These are phyloP conservation scores for Debaryomyces psychrophilus DNA, from an alignment of 1,139 yeast species.

Conservation along the genomic window DNA sequence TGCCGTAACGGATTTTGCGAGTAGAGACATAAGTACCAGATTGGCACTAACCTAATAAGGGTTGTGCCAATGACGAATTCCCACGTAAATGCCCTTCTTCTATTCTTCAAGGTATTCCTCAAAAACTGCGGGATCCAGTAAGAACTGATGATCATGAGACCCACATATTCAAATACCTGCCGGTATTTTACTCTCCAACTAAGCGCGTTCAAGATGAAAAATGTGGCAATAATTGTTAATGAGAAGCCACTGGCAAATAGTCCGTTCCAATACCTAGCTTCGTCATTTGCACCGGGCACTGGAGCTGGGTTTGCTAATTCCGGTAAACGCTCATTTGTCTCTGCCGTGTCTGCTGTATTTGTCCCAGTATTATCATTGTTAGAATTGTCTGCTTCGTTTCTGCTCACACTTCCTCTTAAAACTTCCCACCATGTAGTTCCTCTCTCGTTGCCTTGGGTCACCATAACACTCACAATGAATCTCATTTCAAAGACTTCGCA, in stretches of 20 bases:
- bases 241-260: slow-evolving; percentile 67
- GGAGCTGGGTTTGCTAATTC: slow-evolving; percentile 18
- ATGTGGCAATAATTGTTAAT: slow-evolving; percentile 58
- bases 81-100: slow-evolving; percentile 69
- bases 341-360: slow-evolving; percentile 10
- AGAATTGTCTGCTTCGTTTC: slow-evolving; percentile 14
- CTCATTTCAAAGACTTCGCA: slow-evolving; percentile 79
- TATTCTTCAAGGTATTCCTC: slow-evolving; percentile 74
- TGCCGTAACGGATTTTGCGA: slow-evolving; percentile 51
- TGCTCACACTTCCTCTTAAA: slow-evolving; percentile 47
- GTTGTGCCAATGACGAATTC: slow-evolving; percentile 72
- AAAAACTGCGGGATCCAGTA: slow-evolving; percentile 92
- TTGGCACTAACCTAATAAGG: slow-evolving; percentile 62
- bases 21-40: slow-evolving; percentile 59
- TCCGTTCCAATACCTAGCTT: slow-evolving; percentile 59
- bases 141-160: slow-evolving; percentile 60
- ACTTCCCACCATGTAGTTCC: slow-evolving; percentile 66
- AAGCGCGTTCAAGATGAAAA: slow-evolving; percentile 58
- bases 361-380: slow-evolving; percentile 15
- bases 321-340: slow-evolving; percentile 12
- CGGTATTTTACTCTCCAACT: slow-evolving; percentile 68
- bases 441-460: slow-evolving; percentile 75
- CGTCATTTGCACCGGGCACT: slow-evolving; percentile 39
- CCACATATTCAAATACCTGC: slow-evolving; percentile 56
- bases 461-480: slow-evolving; percentile 67